Conservation (phyloP, 2,329 filamentous ascomycete genomes). For the Dissoconium aciculare region DNA sequence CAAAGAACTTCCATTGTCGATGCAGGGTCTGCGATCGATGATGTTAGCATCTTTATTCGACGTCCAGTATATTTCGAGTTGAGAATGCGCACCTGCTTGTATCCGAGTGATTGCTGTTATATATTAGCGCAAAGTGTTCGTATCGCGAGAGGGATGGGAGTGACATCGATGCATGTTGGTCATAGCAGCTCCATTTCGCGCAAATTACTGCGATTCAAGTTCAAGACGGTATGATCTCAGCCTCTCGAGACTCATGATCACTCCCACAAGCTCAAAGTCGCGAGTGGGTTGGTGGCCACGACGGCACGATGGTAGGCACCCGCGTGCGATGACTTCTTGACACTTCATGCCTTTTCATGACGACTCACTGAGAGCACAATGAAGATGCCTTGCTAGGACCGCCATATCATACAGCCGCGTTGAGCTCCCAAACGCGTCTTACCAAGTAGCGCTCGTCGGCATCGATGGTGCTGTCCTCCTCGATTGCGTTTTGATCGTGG, state of each 20-base stretch:
- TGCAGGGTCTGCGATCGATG: slow-evolving; percentile 45
- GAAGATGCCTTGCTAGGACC: slow-evolving; percentile 7
- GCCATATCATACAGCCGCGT: slow-evolving; percentile 8
- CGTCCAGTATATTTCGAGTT: too few relatives aligned
- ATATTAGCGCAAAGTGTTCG: slow-evolving; percentile 10
- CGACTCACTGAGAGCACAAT: slow-evolving; percentile 20
- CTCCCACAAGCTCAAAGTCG: slow-evolving; percentile 6
- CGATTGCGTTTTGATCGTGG: slow-evolving; percentile 18
- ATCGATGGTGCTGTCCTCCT: slow-evolving; percentile 21
- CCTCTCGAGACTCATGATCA: slow-evolving; percentile 14
- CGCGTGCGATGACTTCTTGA: slow-evolving; percentile 24
- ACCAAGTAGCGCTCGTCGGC: slow-evolving; percentile 25
- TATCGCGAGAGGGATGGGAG: slow-evolving; percentile 7
- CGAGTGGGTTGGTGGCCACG: slow-evolving; percentile 11
- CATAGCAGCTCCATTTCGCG: slow-evolving; percentile 28
- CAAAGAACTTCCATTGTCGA: slow-evolving; percentile 41
- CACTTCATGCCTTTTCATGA: slow-evolving; percentile 15
- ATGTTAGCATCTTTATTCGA: too few relatives aligned
- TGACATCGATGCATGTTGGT: slow-evolving; percentile 21
- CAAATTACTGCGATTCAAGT: slow-evolving; percentile 28
- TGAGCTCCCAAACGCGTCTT: slow-evolving; percentile 16
- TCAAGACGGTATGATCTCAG: slow-evolving; percentile 26
- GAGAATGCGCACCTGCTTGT: slow-evolving; percentile 39
- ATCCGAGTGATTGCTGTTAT: slow-evolving; percentile 35
- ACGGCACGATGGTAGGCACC: slow-evolving; percentile 17